These are phyloP conservation scores for Xanthoceras sorbifolium DNA, from an alignment of 345 rosid species.

Conservation along the genomic window DNA sequence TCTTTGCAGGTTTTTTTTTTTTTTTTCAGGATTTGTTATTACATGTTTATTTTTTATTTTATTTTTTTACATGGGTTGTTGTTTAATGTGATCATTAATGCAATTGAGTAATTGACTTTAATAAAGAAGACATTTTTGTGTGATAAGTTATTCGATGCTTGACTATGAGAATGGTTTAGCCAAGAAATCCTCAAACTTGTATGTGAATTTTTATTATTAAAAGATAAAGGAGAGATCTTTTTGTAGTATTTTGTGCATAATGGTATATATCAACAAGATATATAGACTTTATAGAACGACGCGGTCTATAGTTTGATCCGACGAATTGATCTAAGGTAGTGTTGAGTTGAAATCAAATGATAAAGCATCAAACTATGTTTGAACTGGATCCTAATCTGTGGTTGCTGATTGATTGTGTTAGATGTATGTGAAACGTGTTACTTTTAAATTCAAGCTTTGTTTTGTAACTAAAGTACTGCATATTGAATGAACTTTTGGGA, in stretches of 20 bases:
- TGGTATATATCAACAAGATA: not conserved
- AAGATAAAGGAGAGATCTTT: not conserved
- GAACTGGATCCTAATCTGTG: not conserved
- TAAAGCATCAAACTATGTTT: not conserved
- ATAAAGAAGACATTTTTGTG: not conserved
- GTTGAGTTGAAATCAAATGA: not conserved
- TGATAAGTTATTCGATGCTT: not conserved
- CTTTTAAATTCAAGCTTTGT: not conserved
- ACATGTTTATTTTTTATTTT: not conserved
- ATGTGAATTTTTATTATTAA: not conserved
- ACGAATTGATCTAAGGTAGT: not conserved
- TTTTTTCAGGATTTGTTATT: not conserved
- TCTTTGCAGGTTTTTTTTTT: conserved; percentile 63
- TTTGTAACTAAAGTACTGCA: not conserved
- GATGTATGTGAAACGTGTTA: not conserved
- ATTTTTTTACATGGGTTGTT: not conserved
- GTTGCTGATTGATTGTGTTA: not conserved
- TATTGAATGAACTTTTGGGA: not conserved
- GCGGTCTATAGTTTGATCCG: not conserved
- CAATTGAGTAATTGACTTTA: not conserved
- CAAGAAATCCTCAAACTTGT: not conserved
- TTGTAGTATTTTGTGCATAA: not conserved
- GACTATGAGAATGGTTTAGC: not conserved
- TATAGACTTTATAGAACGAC: too few species aligned
- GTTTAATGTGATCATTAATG: not conserved